Base-by-base conservation (phyloP, 345 rosid genomes). In the Rhizophora mangle region DNA sequence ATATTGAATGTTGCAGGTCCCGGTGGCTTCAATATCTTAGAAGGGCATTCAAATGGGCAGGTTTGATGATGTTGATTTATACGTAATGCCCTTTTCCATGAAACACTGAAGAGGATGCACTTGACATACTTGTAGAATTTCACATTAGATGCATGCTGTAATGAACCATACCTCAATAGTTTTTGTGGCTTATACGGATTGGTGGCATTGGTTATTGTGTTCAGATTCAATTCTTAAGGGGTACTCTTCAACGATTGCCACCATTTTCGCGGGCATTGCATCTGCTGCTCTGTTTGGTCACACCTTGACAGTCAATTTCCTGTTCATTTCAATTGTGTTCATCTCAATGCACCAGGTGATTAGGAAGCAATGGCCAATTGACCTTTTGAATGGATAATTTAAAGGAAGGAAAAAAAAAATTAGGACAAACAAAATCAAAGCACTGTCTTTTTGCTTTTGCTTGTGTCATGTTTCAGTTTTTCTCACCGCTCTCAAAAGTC, bases 31-130 rank as follows among this genome's bases (percentile, higher is more conserved):
- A 95, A 94, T 75, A 93, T 93, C 67, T 84, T 93, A 65, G 87
- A 87, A 70, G 98, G 97, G 27, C 98, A 91, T 81, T 91, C 98
- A 93, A 93, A 89, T 93, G 91, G 79, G 98, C 97, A 76, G 98
- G 98, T 93, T 57, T 2, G 39, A 13, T 67, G 56, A 32, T 62
- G 56, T 68, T 24, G 24, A 24, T 20, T 15, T 24, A 27, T 53
- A 55, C 6, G 4, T 53, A 24, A 24, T 60, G 54, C 8, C 60
- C 68, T 69, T 64, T 30, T 24, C 16, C 16, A 39, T 11, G 16
- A 39, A 37, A 39, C 47, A 43, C 16, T 43, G 47, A 4, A 24
- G 24, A 24, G 24, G 24, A 24, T 24, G 24, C 24, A 24, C 24
- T 24, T 24, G 24, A 24, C 24, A 24, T 43, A n/a, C 10, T n/a